Percentiles rank a stretch among this genome's conserved stretches.
Evolutionary conservation across 192 early-diverging fungal genomes (phyloP).

Genomic region (Backusella sp.): DNA sequence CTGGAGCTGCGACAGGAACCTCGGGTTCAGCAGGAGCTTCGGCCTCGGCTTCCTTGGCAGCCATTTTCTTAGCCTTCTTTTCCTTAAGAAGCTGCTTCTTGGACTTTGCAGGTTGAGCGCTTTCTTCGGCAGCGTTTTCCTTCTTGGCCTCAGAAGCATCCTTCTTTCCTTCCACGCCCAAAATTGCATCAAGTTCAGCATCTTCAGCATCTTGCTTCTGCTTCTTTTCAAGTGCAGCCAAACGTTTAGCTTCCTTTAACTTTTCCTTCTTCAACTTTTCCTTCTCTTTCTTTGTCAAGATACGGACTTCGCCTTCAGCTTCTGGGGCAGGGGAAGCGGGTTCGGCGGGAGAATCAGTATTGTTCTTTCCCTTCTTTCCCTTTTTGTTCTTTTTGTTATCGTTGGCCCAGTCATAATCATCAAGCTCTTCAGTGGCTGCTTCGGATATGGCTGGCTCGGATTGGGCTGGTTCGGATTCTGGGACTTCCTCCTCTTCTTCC

Average conservation of each 20-base stretch:
- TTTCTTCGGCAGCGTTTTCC: constrained; percentile 14
- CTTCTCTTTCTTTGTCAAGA: constrained; percentile 88
- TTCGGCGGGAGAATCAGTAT: constrained; percentile 47
- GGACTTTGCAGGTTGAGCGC: constrained; percentile 41
- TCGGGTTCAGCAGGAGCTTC: constrained; percentile 25
- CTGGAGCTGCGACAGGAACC: constrained; percentile 18
- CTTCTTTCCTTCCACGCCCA: constrained; percentile 38
- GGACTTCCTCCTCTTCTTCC: background rate
- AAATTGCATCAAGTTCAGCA: constrained; percentile 27
- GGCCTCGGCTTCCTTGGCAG: constrained; percentile 40
- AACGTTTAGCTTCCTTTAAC: constrained; percentile 57
- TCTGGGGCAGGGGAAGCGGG: constrained; percentile 25
- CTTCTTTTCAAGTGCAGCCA: constrained; percentile 49
- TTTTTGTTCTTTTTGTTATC: constrained; percentile 47
- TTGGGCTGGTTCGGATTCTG: background rate
- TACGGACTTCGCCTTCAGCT: constrained; percentile 45
- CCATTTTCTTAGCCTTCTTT: constrained; percentile 56
- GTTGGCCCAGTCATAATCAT: constrained; percentile 66
- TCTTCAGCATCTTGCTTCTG: constrained; percentile 36
- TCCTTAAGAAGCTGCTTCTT: constrained; percentile 56
- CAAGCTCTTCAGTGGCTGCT: constrained; percentile 52
- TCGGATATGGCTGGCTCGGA: background rate
- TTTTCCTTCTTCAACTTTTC: constrained; percentile 80
- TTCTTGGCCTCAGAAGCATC: constrained; percentile 14
- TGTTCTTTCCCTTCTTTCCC: constrained; percentile 47